These are phyloP conservation scores for Pseudogymnoascus sp. DNA, from an alignment of 2,329 filamentous ascomycete species.

Conservation along the genomic window DNA sequence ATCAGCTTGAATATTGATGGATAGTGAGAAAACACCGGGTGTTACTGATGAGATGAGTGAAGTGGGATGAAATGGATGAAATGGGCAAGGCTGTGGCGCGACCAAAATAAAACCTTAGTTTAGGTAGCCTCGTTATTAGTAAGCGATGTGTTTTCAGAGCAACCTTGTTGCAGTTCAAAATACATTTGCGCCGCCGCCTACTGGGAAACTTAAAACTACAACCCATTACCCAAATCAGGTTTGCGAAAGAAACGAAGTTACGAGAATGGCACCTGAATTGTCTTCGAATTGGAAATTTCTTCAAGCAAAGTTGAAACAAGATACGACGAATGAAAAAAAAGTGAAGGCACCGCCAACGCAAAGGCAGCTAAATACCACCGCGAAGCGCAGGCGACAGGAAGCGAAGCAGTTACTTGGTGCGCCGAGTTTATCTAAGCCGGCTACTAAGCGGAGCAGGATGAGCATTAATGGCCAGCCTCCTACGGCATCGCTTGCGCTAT, in stretches of 20 bases:
- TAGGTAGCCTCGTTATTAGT: background rate
- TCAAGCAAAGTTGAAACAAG: slow-evolving; percentile 48
- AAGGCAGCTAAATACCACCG: slow-evolving; percentile 24
- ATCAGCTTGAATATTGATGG: background rate
- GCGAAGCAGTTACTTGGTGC: slow-evolving; percentile 15
- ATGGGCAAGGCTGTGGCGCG: slow-evolving; percentile 3
- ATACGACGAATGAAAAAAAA: slow-evolving; percentile 28
- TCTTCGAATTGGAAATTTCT: slow-evolving; percentile 74
- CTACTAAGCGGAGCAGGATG: slow-evolving; percentile 35
- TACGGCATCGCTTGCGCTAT: slow-evolving; percentile 48
- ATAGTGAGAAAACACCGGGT: background rate
- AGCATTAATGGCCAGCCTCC: slow-evolving; percentile 36
- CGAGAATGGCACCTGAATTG: slow-evolving; percentile 31
- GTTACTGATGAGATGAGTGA: background rate
- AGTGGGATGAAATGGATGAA: background rate
- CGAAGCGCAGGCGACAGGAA: slow-evolving; percentile 27
- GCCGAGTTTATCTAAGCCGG: background rate
- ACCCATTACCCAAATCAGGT: background rate
- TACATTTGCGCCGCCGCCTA: background rate
- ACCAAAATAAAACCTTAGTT: background rate
- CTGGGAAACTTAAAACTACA: background rate
- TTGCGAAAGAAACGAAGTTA: background rate
- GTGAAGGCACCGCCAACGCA: slow-evolving; percentile 26
- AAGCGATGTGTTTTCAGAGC: background rate
- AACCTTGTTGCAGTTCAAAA: background rate